Evolutionary conservation across 352 stramenopile species (phyloP).

Genomic region (Phytopythium montanum): DNA sequence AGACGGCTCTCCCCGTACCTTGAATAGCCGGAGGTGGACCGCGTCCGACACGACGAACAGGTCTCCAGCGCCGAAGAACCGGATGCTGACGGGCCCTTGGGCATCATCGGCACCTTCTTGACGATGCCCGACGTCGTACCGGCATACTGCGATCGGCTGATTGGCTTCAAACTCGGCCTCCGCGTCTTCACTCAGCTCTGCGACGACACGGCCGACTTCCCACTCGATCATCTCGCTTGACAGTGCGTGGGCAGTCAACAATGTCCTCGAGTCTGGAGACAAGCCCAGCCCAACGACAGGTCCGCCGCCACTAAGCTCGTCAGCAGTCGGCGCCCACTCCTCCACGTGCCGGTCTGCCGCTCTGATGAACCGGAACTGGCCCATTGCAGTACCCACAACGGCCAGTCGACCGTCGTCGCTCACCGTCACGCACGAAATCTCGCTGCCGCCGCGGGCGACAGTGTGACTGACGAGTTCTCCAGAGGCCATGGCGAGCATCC

Average conservation of each 20-base stretch:
- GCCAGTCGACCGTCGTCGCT: constrained; percentile 25
- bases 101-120: constrained; percentile 4
- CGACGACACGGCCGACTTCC: constrained; percentile 22
- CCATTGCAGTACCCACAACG: constrained; percentile 21
- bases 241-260: constrained; percentile 30
- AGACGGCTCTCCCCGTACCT: constrained; percentile 16
- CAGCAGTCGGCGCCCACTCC: constrained; percentile 16
- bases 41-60: constrained; percentile 38
- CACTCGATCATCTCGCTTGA: constrained; percentile 27
- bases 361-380: constrained; percentile 33
- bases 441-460: constrained; percentile 22
- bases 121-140: constrained; percentile 24
- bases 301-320: constrained; percentile 1
- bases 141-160: constrained; percentile 16
- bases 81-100: constrained; percentile 20
- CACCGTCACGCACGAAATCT: constrained; percentile 31
- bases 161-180: constrained; percentile 9
- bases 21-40: constrained; percentile 26
- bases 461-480: constrained; percentile 12
- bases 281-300: constrained; percentile 26
- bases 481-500: constrained; percentile 4
- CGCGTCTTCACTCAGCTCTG: constrained; percentile 20
- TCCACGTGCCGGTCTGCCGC: constrained; percentile 27
- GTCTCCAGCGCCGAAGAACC: constrained; percentile 23
- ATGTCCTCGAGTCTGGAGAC: constrained; percentile 24